Percentiles rank a stretch among this genome's conserved stretches.
phyloP scores from a whole-genome alignment of 495 filamentous ascomycete species.

The Penicillium diatomitis region DNA sequence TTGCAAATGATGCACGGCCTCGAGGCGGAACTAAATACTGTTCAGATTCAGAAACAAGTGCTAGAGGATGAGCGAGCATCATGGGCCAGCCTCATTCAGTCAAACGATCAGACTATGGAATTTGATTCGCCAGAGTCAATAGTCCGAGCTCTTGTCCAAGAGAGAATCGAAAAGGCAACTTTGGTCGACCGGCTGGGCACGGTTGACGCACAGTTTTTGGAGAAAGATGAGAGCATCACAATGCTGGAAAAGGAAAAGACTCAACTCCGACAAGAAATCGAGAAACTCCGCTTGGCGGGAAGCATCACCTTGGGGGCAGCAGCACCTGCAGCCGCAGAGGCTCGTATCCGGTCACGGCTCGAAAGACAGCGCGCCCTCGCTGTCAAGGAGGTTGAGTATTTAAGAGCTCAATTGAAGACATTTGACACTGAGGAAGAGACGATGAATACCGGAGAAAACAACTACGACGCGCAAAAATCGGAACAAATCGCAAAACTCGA shows the following conservation, averaged over 20 bases:
- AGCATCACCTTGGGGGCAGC: conserved; percentile 25
- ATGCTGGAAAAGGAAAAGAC: conserved; percentile 59
- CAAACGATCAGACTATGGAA: conserved; percentile 52
- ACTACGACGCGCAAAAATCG: conserved; percentile 64
- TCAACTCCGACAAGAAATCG: conserved; percentile 53
- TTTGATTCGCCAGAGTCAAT: conserved; percentile 86
- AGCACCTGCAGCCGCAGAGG: conserved; percentile 33
- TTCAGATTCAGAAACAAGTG: conserved; percentile 71
- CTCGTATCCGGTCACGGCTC: conserved; percentile 54
- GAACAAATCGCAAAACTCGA: conserved; percentile 76
- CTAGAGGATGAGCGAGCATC: conserved; percentile 79
- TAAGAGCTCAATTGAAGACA: conserved; percentile 84
- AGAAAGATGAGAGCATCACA: conserved; percentile 72
- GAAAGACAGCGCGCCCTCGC: conserved; percentile 81
- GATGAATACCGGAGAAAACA: conserved; percentile 59
- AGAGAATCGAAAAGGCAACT: conserved; percentile 67
- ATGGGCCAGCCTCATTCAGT: conserved; percentile 81
- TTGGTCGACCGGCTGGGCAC: conserved; percentile 69
- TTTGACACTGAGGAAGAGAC: conserved; percentile 86
- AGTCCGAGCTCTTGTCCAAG: conserved; percentile 71
- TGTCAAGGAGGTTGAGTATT: conserved; percentile 84
- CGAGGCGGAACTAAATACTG: conserved; percentile 65
- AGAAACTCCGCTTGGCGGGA: conserved; percentile 47
- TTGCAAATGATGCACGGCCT: conserved; percentile 67
- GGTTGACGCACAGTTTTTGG: conserved; percentile 66